Conservation (phyloP, 306 rosid genomes). For the Gillenia trifoliata region DNA sequence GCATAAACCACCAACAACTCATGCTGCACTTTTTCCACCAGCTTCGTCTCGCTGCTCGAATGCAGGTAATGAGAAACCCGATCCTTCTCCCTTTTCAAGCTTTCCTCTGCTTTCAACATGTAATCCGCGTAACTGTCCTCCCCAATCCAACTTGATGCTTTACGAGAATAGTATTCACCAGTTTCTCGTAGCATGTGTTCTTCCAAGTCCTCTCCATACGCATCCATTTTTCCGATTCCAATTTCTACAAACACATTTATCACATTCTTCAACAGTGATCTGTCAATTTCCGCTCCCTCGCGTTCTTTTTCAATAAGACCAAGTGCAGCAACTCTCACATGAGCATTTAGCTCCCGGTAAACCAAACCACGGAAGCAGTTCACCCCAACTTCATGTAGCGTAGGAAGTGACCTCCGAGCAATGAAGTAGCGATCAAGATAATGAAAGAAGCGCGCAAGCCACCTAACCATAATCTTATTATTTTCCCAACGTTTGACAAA, state of each 20-base stretch:
- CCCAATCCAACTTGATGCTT: slow-evolving; percentile 55
- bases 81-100: slow-evolving; percentile 26
- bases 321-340: slow-evolving; percentile 40
- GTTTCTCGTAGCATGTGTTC: slow-evolving; percentile 44
- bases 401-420: slow-evolving; percentile 12
- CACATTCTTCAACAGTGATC: slow-evolving; percentile 47
- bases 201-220: slow-evolving; percentile 41
- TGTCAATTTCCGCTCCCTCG: slow-evolving; percentile 58
- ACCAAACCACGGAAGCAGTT: slow-evolving; percentile 20
- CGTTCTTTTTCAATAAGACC: slow-evolving; percentile 49
- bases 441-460: slow-evolving; percentile 28
- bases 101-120: slow-evolving; percentile 45
- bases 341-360: slow-evolving; percentile 21
- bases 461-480: slow-evolving; percentile 30
- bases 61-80: slow-evolving; percentile 24
- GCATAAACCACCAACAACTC: slow-evolving; percentile 34
- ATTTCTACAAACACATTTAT: slow-evolving; percentile 51
- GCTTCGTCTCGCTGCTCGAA: slow-evolving; percentile 24
- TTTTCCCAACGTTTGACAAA: slow-evolving; percentile 57
- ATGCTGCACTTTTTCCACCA: slow-evolving; percentile 49
- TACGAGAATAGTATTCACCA: slow-evolving; percentile 41
- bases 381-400: slow-evolving; percentile 19
- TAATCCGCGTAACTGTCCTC: slow-evolving; percentile 53
- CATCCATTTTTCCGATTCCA: slow-evolving; percentile 39
- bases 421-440: slow-evolving; percentile 26